Percentiles rank a stretch among this genome's conserved stretches.
Conservation (phyloP, 441 rosid genomes). For the Daphne laureola region DNA sequence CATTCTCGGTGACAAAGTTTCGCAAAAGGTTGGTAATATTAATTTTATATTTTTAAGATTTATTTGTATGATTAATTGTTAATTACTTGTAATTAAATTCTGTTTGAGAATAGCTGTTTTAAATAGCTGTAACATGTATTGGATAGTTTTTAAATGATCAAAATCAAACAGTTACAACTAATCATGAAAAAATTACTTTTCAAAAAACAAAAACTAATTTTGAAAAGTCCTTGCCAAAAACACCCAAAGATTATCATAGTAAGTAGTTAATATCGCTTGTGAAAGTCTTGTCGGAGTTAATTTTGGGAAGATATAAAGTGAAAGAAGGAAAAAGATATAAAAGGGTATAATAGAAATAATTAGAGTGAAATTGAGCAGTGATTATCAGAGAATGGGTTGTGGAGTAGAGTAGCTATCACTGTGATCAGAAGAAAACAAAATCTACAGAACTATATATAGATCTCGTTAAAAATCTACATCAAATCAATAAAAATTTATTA, state of each 20-base stretch:
- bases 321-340: neutral
- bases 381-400: slow-evolving; percentile 16
- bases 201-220: no score
- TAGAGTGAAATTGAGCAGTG: slow-evolving; percentile 26
- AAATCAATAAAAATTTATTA: no score
- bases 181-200: no score
- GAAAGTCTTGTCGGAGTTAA: neutral
- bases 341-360: neutral
- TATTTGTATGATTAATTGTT: neutral
- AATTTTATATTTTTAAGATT: no score
- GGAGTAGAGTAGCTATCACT: slow-evolving; percentile 8
- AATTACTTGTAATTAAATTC: neutral
- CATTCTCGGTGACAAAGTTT: slow-evolving; percentile 4
- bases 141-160: no score
- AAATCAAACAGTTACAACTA: neutral
- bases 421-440: slow-evolving; percentile 16
- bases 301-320: neutral
- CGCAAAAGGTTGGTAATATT: slow-evolving; percentile 8
- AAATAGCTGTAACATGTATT: no score
- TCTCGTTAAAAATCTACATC: no score
- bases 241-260: no score
- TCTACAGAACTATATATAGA: slow-evolving; percentile 14
- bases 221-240: no score
- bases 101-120: no score
- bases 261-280: neutral